These are phyloP conservation scores for Colletotrichum coccodes DNA, from an alignment of 2,329 filamentous ascomycete genomes.

Conservation along the genomic window DNA sequence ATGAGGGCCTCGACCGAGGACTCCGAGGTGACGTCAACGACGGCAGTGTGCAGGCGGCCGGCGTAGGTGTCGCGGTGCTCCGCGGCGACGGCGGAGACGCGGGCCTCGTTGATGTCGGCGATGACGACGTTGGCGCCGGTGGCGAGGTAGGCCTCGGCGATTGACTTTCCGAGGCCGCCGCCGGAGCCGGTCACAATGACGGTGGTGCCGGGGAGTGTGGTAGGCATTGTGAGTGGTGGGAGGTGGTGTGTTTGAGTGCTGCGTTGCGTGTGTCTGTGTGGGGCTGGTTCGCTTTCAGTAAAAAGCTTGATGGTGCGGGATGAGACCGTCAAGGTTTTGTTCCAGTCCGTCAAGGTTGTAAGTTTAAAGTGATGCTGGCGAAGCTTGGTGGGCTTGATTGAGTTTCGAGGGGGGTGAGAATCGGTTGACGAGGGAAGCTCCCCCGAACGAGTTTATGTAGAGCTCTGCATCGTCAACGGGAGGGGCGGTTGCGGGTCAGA, in stretches of 20 bases:
- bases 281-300: background rate
- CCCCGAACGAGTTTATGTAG: constrained; percentile 1
- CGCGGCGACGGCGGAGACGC: constrained; percentile 17
- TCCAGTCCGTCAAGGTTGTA: background rate
- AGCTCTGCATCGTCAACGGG: background rate
- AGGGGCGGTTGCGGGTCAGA: constrained; percentile 9
- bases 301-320: background rate
- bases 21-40: constrained; percentile 29
- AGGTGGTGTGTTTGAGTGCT: background rate
- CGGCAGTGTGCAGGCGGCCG: constrained; percentile 22
- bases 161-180: constrained; percentile 44
- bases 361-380: background rate
- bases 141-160: constrained; percentile 43
- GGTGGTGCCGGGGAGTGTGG: constrained; percentile 37
- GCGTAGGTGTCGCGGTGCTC: constrained; percentile 29
- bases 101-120: constrained; percentile 42
- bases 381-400: background rate
- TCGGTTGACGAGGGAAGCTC: background rate
- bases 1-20: constrained; percentile 23
- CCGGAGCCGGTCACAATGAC: constrained; percentile 45
- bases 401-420: background rate
- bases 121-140: constrained; percentile 45
- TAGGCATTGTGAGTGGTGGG: background rate
- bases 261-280: background rate
- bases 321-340: background rate